Conservation (phyloP, 768 basidiomycete species). For the Boletus rubropictus region DNA sequence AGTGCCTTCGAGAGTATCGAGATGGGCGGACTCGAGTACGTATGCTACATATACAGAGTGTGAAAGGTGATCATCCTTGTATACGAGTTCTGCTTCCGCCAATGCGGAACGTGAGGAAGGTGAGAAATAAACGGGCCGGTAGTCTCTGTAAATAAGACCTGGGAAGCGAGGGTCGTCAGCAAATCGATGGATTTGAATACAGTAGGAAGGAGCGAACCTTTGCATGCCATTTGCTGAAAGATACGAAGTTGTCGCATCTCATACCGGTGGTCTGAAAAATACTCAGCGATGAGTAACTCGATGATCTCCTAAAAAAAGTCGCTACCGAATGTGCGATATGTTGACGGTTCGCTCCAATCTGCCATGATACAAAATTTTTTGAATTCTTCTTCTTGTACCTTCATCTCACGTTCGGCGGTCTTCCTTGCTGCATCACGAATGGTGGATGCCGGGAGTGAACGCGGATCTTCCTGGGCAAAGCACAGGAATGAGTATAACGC, state of each 20-base stretch:
- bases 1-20: slow-evolving; percentile 12
- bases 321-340: slow-evolving; percentile 83
- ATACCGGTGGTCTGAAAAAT: slow-evolving; percentile 65
- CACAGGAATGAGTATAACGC: background rate
- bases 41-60: slow-evolving; percentile 85
- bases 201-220: slow-evolving; percentile 41
- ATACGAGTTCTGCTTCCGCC: slow-evolving; percentile 90
- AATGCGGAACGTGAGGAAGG: slow-evolving; percentile 91
- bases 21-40: slow-evolving; percentile 40
- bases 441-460: slow-evolving; percentile 45
- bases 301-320: background rate
- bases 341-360: slow-evolving; percentile 66
- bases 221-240: slow-evolving; percentile 84
- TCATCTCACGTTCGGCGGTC: slow-evolving; percentile 71
- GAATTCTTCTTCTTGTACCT: slow-evolving; percentile 75
- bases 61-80: slow-evolving; percentile 84
- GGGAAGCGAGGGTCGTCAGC: background rate
- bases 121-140: slow-evolving; percentile 90
- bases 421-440: slow-evolving; percentile 68
- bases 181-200: background rate
- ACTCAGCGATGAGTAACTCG: background rate
- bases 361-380: slow-evolving; percentile 85
- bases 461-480: slow-evolving; percentile 45
- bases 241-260: slow-evolving; percentile 83
- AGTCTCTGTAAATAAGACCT: slow-evolving; percentile 81